phyloP scores from a whole-genome alignment of 257 asterid species.

The Haberlea rhodopensis region DNA sequence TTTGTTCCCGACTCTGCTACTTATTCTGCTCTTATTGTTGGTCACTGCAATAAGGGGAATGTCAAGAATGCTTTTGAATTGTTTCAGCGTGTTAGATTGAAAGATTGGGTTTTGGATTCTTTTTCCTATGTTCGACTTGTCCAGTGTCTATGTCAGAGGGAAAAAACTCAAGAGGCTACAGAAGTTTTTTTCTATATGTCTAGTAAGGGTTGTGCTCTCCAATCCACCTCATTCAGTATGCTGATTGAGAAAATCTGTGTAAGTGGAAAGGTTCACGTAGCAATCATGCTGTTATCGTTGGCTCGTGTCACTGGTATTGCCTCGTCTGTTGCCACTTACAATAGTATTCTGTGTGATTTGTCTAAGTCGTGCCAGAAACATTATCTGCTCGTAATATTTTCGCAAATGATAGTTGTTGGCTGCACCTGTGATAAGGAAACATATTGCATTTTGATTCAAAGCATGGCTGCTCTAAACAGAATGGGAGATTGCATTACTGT shows the following conservation, averaged over 20 bases:
- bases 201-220: slow-evolving; percentile 37
- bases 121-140: slow-evolving; percentile 54
- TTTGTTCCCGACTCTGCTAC: slow-evolving; percentile 46
- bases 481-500: slow-evolving; percentile 5
- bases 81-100: slow-evolving; percentile 38
- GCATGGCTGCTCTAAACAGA: neutral
- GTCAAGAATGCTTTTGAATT: slow-evolving; percentile 45
- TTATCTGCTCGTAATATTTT: slow-evolving; percentile 37
- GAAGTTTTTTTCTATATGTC: slow-evolving; percentile 60
- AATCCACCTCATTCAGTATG: slow-evolving; percentile 38
- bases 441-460: slow-evolving; percentile 37
- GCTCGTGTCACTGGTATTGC: slow-evolving; percentile 35
- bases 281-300: slow-evolving; percentile 42
- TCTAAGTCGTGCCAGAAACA: slow-evolving; percentile 30
- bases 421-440: slow-evolving; percentile 49
- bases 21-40: slow-evolving; percentile 64
- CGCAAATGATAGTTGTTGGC: slow-evolving; percentile 57
- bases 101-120: slow-evolving; percentile 52
- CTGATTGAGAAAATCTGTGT: slow-evolving; percentile 49
- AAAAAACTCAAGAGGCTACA: slow-evolving; percentile 47
- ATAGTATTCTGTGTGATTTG: slow-evolving; percentile 51
- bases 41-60: slow-evolving; percentile 53
- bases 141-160: slow-evolving; percentile 47
- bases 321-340: slow-evolving; percentile 36
- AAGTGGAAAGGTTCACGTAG: slow-evolving; percentile 36